phyloP scores from a whole-genome alignment of 1,284 basidiomycete genomes.

The Mycena sp. region DNA sequence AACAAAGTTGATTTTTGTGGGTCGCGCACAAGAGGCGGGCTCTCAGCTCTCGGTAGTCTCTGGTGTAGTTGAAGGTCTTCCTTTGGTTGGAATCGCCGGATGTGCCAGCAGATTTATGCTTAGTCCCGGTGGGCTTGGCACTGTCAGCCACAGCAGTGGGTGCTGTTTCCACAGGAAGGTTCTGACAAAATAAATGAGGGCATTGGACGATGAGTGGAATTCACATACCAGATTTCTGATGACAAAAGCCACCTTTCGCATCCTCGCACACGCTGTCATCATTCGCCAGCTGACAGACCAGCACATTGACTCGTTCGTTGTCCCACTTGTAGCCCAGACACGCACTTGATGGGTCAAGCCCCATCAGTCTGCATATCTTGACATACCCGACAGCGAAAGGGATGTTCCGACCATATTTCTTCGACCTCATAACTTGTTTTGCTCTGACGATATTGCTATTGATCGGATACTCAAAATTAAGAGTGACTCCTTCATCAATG shows the following conservation, averaged over 20 bases:
- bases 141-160: background rate
- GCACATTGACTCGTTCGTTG: background rate
- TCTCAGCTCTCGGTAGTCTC: conserved; percentile 2
- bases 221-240: conserved; percentile 5
- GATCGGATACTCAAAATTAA: conserved; percentile 5
- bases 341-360: background rate
- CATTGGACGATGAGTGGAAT: background rate
- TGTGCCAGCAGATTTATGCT: background rate
- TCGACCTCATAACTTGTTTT: background rate
- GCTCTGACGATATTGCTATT: conserved; percentile 15
- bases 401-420: background rate
- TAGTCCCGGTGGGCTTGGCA: too few relatives aligned
- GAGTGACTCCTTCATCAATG: background rate
- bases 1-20: conserved; percentile 2
- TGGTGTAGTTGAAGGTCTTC: conserved; percentile 2
- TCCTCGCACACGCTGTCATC: background rate
- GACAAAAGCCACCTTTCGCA: background rate
- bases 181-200: background rate
- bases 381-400: background rate
- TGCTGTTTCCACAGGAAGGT: background rate
- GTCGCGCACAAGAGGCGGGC: background rate
- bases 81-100: background rate
- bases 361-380: conserved; percentile 10
- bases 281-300: background rate
- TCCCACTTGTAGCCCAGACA: background rate